Conservation (phyloP, 2,329 filamentous ascomycete genomes). For the Periglandula ipomoeae region DNA sequence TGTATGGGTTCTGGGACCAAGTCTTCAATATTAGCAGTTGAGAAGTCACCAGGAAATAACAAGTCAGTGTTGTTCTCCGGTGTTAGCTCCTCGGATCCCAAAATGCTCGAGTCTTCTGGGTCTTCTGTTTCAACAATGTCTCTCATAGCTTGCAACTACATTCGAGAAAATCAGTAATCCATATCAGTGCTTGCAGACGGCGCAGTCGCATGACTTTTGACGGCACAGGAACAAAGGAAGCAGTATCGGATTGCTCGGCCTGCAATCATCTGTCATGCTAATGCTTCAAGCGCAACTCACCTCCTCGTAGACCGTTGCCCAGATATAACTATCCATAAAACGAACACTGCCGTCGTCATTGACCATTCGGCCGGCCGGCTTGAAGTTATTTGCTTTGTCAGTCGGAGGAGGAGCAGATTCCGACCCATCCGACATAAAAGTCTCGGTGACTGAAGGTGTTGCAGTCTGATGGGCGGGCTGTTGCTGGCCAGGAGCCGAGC, state of each 20-base stretch:
- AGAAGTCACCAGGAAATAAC: slow-evolving; percentile 33
- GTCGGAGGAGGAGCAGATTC: slow-evolving; percentile 18
- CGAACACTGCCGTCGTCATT: slow-evolving; percentile 44
- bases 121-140: slow-evolving; percentile 45
- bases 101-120: slow-evolving; percentile 36
- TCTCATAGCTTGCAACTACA: slow-evolving; percentile 48
- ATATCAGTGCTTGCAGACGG: not conserved
- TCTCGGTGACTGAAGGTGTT: slow-evolving; percentile 8
- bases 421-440: slow-evolving; percentile 17
- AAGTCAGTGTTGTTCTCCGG: slow-evolving; percentile 46
- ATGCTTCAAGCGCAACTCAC: slow-evolving; percentile 24
- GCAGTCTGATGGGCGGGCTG: slow-evolving; percentile 10
- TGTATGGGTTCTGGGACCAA: slow-evolving; percentile 58
- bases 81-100: slow-evolving; percentile 39
- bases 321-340: slow-evolving; percentile 49
- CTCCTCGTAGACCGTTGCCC: slow-evolving; percentile 46
- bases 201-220: not conserved
- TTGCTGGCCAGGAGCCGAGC: slow-evolving; percentile 18
- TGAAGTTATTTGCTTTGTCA: slow-evolving; percentile 27
- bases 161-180: too few relatives aligned
- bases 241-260: not conserved
- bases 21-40: slow-evolving; percentile 31
- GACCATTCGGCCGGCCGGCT: slow-evolving; percentile 42
- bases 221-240: not conserved
- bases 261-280: not conserved